These are phyloP conservation scores for Forsythia suspensa DNA, from an alignment of 257 asterid species.

Conservation along the genomic window DNA sequence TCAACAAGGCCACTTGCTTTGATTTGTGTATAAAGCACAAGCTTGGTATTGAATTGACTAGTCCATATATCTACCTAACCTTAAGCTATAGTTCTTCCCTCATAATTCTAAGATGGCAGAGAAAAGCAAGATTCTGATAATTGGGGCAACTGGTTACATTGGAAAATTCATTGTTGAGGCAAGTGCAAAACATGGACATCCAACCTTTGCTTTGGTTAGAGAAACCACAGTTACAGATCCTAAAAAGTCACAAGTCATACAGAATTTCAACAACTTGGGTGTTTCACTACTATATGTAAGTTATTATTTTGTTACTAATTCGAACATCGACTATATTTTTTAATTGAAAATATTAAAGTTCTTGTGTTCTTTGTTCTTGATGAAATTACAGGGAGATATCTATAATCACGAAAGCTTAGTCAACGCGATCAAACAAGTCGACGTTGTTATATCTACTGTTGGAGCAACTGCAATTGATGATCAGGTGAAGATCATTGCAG, in stretches of 20 bases:
- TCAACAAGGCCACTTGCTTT: neutral
- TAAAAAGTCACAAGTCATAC: conserved; percentile 12
- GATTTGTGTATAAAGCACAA: neutral
- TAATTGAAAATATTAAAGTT: neutral
- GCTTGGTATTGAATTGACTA: neutral
- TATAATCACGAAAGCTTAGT: conserved; percentile 25
- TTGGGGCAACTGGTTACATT: conserved; percentile 32
- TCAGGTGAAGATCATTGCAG: conserved; percentile 33
- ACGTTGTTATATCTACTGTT: conserved; percentile 38
- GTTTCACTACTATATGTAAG: conserved; percentile 21
- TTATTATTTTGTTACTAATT: neutral
- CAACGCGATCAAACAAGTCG: conserved; percentile 36
- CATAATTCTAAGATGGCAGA: neutral
- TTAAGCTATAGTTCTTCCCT: too few relatives aligned
- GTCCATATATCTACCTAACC: too few relatives aligned
- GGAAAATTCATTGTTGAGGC: conserved; percentile 27
- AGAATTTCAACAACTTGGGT: conserved; percentile 11
- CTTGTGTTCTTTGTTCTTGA: neutral
- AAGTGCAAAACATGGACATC: conserved; percentile 24
- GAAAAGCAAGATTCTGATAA: conserved; percentile 36
- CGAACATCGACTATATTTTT: neutral
- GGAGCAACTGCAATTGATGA: conserved; percentile 1
- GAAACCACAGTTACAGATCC: conserved; percentile 16
- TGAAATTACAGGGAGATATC: conserved; percentile 30
- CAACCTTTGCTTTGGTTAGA: conserved; percentile 26